Conservation (phyloP, 176 grass and related monocot genomes). For the Ensete glaucum region DNA sequence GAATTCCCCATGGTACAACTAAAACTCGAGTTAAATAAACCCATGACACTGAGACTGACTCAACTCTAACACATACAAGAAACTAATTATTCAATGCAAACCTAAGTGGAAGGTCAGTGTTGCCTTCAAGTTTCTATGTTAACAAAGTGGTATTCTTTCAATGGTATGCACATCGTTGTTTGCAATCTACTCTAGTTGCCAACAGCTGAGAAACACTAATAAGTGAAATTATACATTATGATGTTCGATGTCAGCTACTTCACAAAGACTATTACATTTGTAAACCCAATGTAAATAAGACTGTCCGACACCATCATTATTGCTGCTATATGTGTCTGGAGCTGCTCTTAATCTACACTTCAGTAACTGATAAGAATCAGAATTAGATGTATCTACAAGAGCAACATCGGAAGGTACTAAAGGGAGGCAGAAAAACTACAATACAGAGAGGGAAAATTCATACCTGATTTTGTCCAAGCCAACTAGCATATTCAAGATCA, state of each 20-base stretch:
- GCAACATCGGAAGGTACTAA: background rate
- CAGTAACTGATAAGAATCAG: background rate
- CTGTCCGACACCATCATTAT: background rate
- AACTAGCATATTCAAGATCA: conserved; percentile 98
- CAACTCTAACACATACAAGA: background rate
- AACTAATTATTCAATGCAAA: background rate
- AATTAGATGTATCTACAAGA: background rate
- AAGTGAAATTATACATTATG: background rate
- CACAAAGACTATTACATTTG: background rate
- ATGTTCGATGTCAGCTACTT: background rate
- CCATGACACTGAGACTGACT: background rate
- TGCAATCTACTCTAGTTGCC: background rate
- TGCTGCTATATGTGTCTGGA: background rate
- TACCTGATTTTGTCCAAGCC: conserved; percentile 94
- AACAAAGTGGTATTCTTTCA: too few relatives aligned
- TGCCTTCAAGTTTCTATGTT: background rate
- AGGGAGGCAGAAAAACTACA: conserved; percentile 7
- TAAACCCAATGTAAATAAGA: background rate
- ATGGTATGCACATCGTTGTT: too few relatives aligned
- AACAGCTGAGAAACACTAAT: background rate
- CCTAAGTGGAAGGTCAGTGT: background rate
- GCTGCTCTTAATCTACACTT: background rate
- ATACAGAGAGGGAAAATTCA: background rate
- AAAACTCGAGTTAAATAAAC: background rate
- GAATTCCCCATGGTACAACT: background rate